Evolutionary conservation across 2,329 filamentous ascomycete genomes (phyloP), one percentile per base, ranked within the genome.

Genomic region (Ophiostoma sp.): DNA sequence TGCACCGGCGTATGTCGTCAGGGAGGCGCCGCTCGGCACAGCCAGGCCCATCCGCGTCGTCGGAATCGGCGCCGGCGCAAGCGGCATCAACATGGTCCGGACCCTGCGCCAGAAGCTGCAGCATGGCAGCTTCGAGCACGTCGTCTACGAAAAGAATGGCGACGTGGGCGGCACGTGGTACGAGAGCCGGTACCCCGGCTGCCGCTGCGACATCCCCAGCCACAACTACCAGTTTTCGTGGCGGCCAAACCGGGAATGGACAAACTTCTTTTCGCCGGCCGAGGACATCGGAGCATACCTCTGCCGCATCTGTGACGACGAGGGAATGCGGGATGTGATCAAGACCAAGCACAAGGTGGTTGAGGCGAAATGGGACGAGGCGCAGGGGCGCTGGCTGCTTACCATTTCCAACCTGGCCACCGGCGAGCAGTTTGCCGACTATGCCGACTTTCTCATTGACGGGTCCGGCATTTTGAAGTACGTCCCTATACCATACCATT

Each of bases 191-290:
- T 88, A 88, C 72, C 86, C 86, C 0, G 85, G 85, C 13, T 86
- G 85, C 73, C 79, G 79, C 69, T 87, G 84, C 75, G 86, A 87
- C 75, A 81, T 87, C 39, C 84, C 84, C 11, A 84, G 81, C 74
- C 86, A 88, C 77, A 87, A 85, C 76, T 89, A 89, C 75, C 86
- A 87, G 75, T 88, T 87, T 75, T 85, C 85, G 2, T 89, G 85
- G 83, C 81, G 83, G 69, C 84, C 83, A 2, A 89, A 89, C 75
- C 83, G 82, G 7, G 81, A 82, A 54, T 90, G 87, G 87, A 81
- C 82, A 23, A 82, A 83, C 70, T 86, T 88, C 75, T 88, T 85
- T 74, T 80, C 85, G 0, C 78, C 81, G 0, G 83, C 83, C 0
- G 78, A 78, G 0, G 87, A 89, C 75, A 89, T 89, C 60, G 80